phyloP scores from a whole-genome alignment of 306 rosid genomes.

The Alnus rubra region DNA sequence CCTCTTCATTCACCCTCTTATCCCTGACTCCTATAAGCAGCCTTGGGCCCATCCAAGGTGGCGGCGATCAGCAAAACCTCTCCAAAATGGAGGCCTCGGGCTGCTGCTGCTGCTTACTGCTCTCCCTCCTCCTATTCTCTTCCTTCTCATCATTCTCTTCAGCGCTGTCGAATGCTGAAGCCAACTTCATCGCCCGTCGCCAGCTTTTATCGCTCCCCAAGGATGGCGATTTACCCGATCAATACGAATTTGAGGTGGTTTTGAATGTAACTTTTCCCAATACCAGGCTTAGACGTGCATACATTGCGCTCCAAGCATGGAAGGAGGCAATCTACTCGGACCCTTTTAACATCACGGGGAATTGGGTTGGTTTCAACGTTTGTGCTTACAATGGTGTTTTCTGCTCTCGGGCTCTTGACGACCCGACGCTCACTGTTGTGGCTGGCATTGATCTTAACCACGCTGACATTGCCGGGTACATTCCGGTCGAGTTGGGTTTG shows the following conservation, averaged over 20 bases:
- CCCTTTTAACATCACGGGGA: conserved; percentile 48
- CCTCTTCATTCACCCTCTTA: not conserved
- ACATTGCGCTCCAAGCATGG: conserved; percentile 71
- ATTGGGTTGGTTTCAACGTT: conserved; percentile 74
- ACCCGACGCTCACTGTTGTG: conserved; percentile 49
- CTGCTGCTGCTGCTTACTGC: conserved; percentile 25
- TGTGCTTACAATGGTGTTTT: conserved; percentile 68
- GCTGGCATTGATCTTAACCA: conserved; percentile 80
- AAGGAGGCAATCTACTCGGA: conserved; percentile 68
- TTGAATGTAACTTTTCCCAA: conserved; percentile 28
- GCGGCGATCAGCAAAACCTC: not conserved
- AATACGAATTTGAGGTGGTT: conserved; percentile 16
- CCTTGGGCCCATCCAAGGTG: conserved; percentile 30
- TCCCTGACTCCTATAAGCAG: conserved; percentile 14
- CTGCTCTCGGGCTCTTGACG: conserved; percentile 56
- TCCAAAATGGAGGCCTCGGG: conserved; percentile 34
- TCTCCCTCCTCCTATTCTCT: conserved; percentile 22
- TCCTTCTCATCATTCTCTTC: conserved; percentile 2
- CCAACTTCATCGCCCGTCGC: conserved; percentile 47
- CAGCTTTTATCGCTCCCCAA: conserved; percentile 48
- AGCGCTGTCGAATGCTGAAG: conserved; percentile 55
- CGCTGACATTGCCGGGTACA: conserved; percentile 77
- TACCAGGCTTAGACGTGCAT: conserved; percentile 52
- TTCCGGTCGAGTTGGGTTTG: conserved; percentile 63
- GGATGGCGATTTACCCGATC: conserved; percentile 43